Conservation (phyloP, 2,329 filamentous ascomycete species). For the Colletotrichum lini region DNA sequence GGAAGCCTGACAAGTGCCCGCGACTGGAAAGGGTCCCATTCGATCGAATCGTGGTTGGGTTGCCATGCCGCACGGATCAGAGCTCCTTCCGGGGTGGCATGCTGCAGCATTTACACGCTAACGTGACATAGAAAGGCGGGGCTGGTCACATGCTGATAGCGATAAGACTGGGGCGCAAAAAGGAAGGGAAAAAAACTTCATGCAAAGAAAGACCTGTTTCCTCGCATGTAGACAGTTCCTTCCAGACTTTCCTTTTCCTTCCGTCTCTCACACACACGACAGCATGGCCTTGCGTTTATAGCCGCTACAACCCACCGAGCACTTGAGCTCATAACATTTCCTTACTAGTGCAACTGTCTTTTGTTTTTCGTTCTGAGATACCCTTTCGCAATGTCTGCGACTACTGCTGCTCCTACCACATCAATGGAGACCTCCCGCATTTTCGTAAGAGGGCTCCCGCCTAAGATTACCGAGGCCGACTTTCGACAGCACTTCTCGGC, state of each 20-base stretch:
- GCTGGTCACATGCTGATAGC: constrained; percentile 43
- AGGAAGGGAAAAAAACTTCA: constrained; percentile 41
- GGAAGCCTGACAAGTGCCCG: constrained; percentile 22
- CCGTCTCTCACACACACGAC: constrained; percentile 8
- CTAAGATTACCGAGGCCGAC: constrained; percentile 85
- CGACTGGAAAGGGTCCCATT: constrained; percentile 32
- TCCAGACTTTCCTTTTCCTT: constrained; percentile 42
- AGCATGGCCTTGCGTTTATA: constrained; percentile 36
- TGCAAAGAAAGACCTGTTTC: constrained; percentile 53
- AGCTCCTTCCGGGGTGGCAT: constrained; percentile 19
- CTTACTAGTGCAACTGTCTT: constrained; percentile 30
- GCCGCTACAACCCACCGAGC: constrained; percentile 27
- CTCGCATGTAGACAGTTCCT: constrained; percentile 16
- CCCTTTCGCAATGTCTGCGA: constrained; percentile 42
- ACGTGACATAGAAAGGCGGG: constrained; percentile 23
- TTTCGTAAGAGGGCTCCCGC: constrained; percentile 88
- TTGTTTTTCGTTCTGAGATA: constrained; percentile 35
- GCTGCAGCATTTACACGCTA: constrained; percentile 15
- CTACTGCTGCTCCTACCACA: constrained; percentile 44
- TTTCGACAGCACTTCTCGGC: constrained; percentile 90
- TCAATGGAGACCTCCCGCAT: constrained; percentile 74
- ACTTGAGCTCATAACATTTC: constrained; percentile 28
- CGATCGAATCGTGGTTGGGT: constrained; percentile 28
- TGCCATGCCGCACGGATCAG: constrained; percentile 34
- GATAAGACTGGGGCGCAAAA: constrained; percentile 28